Percentiles rank a stretch among this genome's conserved stretches.
Conservation (phyloP, 2,329 filamentous ascomycete genomes). For the Decorospora gaudefroyi region DNA sequence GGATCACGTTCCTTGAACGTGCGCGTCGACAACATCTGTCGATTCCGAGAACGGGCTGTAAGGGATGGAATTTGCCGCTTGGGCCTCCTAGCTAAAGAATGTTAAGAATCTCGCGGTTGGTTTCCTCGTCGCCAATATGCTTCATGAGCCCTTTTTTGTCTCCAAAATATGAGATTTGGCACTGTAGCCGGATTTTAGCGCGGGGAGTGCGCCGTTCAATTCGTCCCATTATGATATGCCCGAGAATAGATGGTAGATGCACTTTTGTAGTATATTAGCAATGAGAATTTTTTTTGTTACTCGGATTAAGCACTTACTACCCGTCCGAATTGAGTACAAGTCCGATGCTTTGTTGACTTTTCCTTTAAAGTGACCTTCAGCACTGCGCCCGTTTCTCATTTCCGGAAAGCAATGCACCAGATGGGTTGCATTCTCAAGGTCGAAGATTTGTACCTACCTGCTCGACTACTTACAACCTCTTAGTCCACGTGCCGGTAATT, state of each 20-base stretch:
- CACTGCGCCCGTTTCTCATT: constrained; percentile 44
- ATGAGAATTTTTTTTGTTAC: not conserved
- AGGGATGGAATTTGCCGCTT: constrained; percentile 33
- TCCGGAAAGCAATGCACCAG: constrained; percentile 39
- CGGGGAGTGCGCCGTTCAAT: constrained; percentile 27
- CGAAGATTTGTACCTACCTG: constrained; percentile 29
- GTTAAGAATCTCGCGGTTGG: constrained; percentile 36
- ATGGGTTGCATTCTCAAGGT: constrained; percentile 45
- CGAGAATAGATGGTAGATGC: constrained; percentile 32
- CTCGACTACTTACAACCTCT: constrained; percentile 21
- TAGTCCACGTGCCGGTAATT: constrained; percentile 17
- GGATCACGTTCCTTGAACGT: constrained; percentile 50
- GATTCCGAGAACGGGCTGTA: constrained; percentile 44
- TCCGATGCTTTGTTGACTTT: constrained; percentile 38
- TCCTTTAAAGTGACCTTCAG: constrained; percentile 35
- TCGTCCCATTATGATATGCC: constrained; percentile 30
- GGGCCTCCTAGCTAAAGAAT: constrained; percentile 46
- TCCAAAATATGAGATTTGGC: constrained; percentile 41
- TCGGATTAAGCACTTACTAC: constrained; percentile 26
- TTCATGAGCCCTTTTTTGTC: constrained; percentile 37
- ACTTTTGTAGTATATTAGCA: constrained; percentile 27
- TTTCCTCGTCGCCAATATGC: constrained; percentile 43
- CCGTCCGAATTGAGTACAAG: constrained; percentile 37
- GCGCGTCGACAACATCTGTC: constrained; percentile 42
- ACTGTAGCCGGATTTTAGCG: constrained; percentile 33